Evolutionary conservation across 2,329 filamentous ascomycete genomes (phyloP).

Genomic region (Neopestalotiopsis clavispora): DNA sequence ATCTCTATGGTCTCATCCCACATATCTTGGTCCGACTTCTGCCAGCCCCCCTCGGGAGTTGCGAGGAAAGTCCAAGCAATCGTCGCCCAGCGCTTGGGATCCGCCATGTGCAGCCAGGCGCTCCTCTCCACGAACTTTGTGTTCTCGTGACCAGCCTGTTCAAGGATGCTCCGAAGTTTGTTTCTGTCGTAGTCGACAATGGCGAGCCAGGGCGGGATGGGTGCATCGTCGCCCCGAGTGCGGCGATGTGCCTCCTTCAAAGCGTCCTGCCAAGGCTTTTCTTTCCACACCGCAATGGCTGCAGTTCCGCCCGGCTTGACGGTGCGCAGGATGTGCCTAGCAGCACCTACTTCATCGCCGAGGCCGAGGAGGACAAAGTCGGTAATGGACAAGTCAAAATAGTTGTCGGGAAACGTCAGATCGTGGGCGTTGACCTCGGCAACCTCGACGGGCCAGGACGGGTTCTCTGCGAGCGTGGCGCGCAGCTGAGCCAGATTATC

Average conservation of each 20-base stretch:
- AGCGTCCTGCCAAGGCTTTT: conserved; percentile 21
- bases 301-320: conserved; percentile 18
- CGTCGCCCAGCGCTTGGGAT: conserved; percentile 20
- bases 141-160: conserved; percentile 9
- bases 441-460: conserved; percentile 20
- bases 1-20: conserved; percentile 18
- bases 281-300: conserved; percentile 20
- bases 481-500: conserved; percentile 17
- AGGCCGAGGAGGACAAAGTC: conserved; percentile 19
- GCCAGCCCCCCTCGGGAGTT: conserved; percentile 18
- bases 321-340: conserved; percentile 21
- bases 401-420: conserved; percentile 20
- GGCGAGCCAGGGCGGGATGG: conserved; percentile 20
- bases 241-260: conserved; percentile 19
- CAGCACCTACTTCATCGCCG: conserved; percentile 18
- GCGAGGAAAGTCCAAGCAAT: conserved; percentile 22
- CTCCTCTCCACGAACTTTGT: conserved; percentile 15
- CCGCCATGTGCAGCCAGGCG: conserved; percentile 17
- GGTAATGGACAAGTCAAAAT: conserved; percentile 21
- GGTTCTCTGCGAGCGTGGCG: conserved; percentile 13
- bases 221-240: conserved; percentile 20
- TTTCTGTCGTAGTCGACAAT: background rate
- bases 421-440: conserved; percentile 19
- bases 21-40: conserved; percentile 19
- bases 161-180: background rate